These are phyloP conservation scores for Scedosporium apiospermum DNA, from an alignment of 2,329 filamentous ascomycete species.

Conservation along the genomic window DNA sequence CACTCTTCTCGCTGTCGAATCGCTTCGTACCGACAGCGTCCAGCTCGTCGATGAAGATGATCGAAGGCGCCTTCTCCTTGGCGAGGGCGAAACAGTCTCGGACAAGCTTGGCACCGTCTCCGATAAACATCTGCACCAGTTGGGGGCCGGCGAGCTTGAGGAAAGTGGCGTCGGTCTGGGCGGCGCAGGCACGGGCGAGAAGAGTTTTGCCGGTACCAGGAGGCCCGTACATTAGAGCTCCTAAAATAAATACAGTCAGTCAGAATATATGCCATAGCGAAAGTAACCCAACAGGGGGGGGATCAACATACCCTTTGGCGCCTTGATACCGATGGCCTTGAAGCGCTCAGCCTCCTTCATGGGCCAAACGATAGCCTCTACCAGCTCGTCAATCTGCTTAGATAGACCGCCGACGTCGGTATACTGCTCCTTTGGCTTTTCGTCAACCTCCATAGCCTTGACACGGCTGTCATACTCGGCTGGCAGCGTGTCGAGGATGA, in stretches of 20 bases:
- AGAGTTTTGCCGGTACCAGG: conserved; percentile 87
- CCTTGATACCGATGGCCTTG: conserved; percentile 99
- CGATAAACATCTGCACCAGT: conserved; percentile 99
- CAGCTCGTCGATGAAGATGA: conserved; percentile 98
- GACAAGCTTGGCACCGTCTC: conserved; percentile 94
- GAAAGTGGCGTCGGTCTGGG: conserved; percentile 97
- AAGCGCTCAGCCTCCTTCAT: conserved; percentile 99
- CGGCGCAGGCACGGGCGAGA: conserved; percentile 88
- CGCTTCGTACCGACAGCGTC: conserved; percentile 98
- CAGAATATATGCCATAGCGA: neutral
- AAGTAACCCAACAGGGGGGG: neutral
- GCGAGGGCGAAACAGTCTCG: conserved; percentile 95
- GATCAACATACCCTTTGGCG: conserved; percentile 74
- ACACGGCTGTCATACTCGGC: conserved; percentile 98
- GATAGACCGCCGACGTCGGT: conserved; percentile 94
- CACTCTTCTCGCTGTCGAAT: conserved; percentile 96
- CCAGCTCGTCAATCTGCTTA: conserved; percentile 98
- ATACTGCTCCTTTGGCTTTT: conserved; percentile 99
- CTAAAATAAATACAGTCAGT: conserved; percentile 31
- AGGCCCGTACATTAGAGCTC: conserved; percentile 95
- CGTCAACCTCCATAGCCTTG: conserved; percentile 99
- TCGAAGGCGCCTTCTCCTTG: conserved; percentile 97
- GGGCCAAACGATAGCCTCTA: conserved; percentile 97
- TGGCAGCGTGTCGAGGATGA: conserved; percentile 90
- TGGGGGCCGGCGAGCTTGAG: conserved; percentile 96